Evolutionary conservation across 2,329 filamentous ascomycete genomes (phyloP).

Genomic region (Tolypocladium endophyticum): DNA sequence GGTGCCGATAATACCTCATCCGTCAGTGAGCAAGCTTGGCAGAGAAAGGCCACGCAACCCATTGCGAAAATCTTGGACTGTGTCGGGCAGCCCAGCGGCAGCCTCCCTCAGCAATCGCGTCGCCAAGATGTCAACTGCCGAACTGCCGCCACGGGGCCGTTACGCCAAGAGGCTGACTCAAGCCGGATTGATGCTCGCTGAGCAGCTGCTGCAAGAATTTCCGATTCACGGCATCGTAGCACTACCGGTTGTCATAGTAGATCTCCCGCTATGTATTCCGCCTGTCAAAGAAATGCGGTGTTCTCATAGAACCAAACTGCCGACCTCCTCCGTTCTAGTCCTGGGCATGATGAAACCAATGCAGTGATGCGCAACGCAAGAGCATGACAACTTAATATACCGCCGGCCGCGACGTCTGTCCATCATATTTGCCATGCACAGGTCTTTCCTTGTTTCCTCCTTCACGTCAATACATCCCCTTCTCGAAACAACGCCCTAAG

Average conservation of each 20-base stretch:
- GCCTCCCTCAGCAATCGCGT: not conserved
- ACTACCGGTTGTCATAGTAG: not conserved
- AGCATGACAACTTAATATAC: not conserved
- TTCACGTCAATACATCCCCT: not conserved
- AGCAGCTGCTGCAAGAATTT: not conserved
- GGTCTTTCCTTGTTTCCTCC: not conserved
- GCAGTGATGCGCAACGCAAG: not conserved
- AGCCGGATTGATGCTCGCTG: not conserved
- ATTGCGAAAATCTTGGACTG: too few relatives aligned
- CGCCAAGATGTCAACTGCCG: not conserved
- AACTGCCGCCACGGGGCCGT: not conserved
- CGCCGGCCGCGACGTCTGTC: not conserved
- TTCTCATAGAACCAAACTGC: not conserved
- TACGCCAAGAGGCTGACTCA: not conserved
- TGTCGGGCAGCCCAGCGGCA: not conserved
- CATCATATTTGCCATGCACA: not conserved
- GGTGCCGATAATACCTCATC: too few relatives aligned
- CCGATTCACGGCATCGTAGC: not conserved
- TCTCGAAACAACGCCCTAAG: not conserved
- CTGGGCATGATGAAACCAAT: not conserved
- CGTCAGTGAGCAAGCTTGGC: too few relatives aligned
- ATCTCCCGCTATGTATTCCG: not conserved
- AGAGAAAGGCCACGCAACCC: too few relatives aligned
- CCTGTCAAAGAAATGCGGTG: not conserved
- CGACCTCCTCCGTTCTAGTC: not conserved